Evolutionary conservation across 2,329 filamentous ascomycete species (phyloP).

Genomic region (Colletotrichum gloeosporioides): DNA sequence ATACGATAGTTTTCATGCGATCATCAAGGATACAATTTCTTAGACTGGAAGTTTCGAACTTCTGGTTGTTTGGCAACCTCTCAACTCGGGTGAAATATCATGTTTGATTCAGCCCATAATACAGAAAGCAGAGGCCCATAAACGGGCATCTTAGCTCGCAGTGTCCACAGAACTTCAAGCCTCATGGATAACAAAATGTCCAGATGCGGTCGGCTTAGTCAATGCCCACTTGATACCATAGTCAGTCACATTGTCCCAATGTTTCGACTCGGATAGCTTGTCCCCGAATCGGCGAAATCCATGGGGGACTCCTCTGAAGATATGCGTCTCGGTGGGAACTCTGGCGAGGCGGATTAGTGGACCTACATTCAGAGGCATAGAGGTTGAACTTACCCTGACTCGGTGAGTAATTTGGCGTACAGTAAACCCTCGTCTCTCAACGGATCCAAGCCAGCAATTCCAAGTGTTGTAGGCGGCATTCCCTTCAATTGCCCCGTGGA

Average conservation of each 20-base stretch:
- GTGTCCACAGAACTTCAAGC: not conserved
- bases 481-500: conserved; percentile 38
- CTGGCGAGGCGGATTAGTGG: conserved; percentile 27
- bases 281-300: conserved; percentile 47
- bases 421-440: conserved; percentile 55
- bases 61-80: not conserved
- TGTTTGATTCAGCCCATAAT: not conserved
- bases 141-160: not conserved
- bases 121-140: not conserved
- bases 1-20: not conserved
- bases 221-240: conserved; percentile 48
- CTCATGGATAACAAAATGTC: conserved; percentile 23
- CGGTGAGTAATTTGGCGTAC: conserved; percentile 46
- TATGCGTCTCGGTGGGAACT: conserved; percentile 50
- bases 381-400: conserved; percentile 42
- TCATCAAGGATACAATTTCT: not conserved
- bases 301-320: conserved; percentile 60
- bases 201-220: conserved; percentile 34
- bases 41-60: not conserved
- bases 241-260: conserved; percentile 49
- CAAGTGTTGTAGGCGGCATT: conserved; percentile 49
- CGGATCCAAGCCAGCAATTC: conserved; percentile 51
- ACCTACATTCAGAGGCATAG: not conserved
- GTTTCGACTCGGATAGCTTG: conserved; percentile 39
- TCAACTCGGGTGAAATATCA: not conserved